A percentile compares a stretch with the other conserved stretches of the same genome.
Conservation (phyloP, 257 asterid species). For the Primulina eburnea region DNA sequence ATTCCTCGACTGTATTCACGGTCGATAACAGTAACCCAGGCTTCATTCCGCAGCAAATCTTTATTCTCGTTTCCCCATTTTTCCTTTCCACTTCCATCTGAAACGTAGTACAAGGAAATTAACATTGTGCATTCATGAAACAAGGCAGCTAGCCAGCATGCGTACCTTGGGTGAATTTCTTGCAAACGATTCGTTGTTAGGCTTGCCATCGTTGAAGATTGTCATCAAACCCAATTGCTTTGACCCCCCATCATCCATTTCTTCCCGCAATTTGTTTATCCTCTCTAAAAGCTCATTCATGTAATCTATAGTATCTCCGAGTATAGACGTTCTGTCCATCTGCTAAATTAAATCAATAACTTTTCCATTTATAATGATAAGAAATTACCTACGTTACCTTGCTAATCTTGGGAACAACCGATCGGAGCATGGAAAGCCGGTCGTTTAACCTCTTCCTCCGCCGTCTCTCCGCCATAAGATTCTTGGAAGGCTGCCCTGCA, state of each 20-base stretch:
- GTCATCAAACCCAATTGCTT: slow-evolving; percentile 34
- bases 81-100: slow-evolving; percentile 75
- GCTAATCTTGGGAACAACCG: slow-evolving; percentile 91
- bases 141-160: not conserved
- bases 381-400: slow-evolving; percentile 39
- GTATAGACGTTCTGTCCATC: slow-evolving; percentile 92
- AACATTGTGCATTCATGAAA: too few relatives aligned
- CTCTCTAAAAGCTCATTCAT: slow-evolving; percentile 65
- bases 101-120: not conserved
- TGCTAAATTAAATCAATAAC: slow-evolving; percentile 14
- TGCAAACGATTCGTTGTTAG: slow-evolving; percentile 37
- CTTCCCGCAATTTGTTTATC: slow-evolving; percentile 57
- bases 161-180: slow-evolving; percentile 76
- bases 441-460: slow-evolving; percentile 78
- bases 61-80: slow-evolving; percentile 44
- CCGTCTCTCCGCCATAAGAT: slow-evolving; percentile 83
- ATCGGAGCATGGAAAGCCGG: slow-evolving; percentile 81
- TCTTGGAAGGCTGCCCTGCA: slow-evolving; percentile 68
- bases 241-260: slow-evolving; percentile 34
- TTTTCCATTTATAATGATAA: too few relatives aligned
- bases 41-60: slow-evolving; percentile 54
- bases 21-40: slow-evolving; percentile 73
- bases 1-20: slow-evolving; percentile 63
- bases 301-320: slow-evolving; percentile 84
- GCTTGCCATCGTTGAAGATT: slow-evolving; percentile 51